Percentiles rank a stretch among this genome's conserved stretches.
These are phyloP conservation scores for Gastrolobium villosum DNA, from an alignment of 306 rosid genomes.

Conservation along the genomic window DNA sequence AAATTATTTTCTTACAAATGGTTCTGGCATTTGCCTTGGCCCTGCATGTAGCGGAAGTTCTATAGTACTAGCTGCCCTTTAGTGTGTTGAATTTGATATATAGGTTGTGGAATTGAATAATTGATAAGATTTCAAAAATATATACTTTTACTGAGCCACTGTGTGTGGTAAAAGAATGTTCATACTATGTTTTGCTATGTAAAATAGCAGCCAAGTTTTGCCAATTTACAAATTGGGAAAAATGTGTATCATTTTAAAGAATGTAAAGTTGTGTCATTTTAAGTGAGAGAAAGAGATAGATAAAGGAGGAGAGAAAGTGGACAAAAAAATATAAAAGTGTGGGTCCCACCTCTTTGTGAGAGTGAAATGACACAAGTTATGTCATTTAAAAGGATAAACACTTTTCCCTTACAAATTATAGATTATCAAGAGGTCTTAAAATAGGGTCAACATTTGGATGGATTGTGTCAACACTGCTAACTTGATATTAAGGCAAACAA, in stretches of 20 bases:
- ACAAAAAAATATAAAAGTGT: too few relatives aligned
- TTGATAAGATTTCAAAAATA: neutral
- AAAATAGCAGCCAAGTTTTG: neutral
- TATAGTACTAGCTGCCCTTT: neutral
- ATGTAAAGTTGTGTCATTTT: too few relatives aligned
- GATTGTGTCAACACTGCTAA: neutral
- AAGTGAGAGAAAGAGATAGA: too few relatives aligned
- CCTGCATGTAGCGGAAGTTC: neutral
- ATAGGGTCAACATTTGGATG: constrained; percentile 3
- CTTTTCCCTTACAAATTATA: neutral
- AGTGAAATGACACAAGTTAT: too few relatives aligned
- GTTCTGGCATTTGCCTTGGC: neutral
- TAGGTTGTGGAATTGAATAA: neutral
- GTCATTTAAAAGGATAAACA: too few relatives aligned
- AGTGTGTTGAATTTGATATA: neutral
- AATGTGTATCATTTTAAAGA: too few relatives aligned
- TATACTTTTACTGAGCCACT: neutral
- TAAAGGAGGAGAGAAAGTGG: too few relatives aligned
- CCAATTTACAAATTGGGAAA: neutral
- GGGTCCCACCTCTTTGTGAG: too few relatives aligned
- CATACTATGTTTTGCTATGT: neutral
- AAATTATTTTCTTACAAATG: neutral
- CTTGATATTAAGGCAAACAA: constrained; percentile 22
- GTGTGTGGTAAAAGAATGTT: neutral
- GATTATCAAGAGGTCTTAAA: neutral